These are phyloP conservation scores for Trichoderma afroharzianum DNA, from an alignment of 2,329 filamentous ascomycete genomes.

Conservation along the genomic window DNA sequence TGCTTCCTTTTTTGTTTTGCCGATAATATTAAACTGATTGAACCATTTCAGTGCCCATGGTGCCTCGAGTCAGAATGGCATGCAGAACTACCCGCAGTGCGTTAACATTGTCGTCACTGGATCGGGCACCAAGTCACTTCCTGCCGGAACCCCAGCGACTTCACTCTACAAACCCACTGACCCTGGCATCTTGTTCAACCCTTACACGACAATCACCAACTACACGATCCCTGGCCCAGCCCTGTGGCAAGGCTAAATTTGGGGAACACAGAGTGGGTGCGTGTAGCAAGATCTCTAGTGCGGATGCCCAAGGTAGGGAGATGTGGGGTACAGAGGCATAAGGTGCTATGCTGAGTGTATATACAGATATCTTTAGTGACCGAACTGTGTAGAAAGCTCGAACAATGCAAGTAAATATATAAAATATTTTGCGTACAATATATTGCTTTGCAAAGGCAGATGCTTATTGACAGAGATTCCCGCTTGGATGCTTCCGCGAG, in stretches of 20 bases:
- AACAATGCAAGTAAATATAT: neutral
- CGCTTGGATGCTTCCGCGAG: neutral
- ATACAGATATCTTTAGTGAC: neutral
- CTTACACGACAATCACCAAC: conserved; percentile 28
- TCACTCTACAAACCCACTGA: conserved; percentile 36
- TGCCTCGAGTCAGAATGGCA: conserved; percentile 39
- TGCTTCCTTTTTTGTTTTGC: neutral
- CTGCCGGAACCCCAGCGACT: conserved; percentile 34
- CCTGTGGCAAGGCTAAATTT: conserved; percentile 16
- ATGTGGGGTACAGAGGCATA: neutral
- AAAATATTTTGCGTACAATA: neutral
- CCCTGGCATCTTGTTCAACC: conserved; percentile 35
- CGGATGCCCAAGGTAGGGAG: neutral
- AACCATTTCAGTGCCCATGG: conserved; percentile 37
- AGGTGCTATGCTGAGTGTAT: neutral
- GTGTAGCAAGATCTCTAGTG: neutral
- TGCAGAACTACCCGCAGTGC: conserved; percentile 53
- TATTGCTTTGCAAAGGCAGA: neutral
- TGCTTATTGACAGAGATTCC: neutral
- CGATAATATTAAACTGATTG: neutral
- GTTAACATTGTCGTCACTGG: conserved; percentile 47
- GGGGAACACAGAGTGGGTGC: neutral
- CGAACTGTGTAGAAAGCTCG: neutral
- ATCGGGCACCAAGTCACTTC: conserved; percentile 30
- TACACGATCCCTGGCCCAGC: conserved; percentile 36